Conservation (phyloP, 2,329 filamentous ascomycete genomes). For the Zymoseptoria tritici region DNA sequence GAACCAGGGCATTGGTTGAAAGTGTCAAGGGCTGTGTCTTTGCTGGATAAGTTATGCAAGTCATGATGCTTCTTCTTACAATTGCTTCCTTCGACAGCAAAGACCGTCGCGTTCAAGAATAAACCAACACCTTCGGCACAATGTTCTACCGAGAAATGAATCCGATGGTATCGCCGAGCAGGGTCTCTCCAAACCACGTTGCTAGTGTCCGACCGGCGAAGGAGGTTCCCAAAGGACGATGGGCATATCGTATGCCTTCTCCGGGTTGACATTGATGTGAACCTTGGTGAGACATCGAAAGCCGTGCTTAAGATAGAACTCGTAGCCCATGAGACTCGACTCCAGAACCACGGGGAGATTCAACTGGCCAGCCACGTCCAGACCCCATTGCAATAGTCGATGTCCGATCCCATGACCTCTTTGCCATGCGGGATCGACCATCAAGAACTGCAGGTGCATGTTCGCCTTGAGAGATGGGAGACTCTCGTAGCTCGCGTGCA, state of each 20-base stretch:
- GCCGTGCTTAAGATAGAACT: constrained; percentile 17
- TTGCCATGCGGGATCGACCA: constrained; percentile 14
- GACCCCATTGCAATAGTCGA: constrained; percentile 14
- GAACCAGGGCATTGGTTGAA: background rate
- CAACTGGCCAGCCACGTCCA: constrained; percentile 7
- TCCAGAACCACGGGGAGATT: constrained; percentile 12
- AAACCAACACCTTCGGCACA: background rate
- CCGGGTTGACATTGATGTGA: constrained; percentile 12
- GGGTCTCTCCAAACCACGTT: background rate
- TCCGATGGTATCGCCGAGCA: background rate
- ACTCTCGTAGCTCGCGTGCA: constrained; percentile 8
- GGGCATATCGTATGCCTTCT: constrained; percentile 16
- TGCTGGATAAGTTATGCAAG: background rate
- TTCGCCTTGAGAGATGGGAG: constrained; percentile 6
- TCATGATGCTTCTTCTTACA: background rate
- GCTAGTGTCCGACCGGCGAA: background rate
- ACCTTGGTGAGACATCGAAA: constrained; percentile 10
- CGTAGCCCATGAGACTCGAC: constrained; percentile 12
- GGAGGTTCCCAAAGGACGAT: constrained; percentile 12
- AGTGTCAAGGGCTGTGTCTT: background rate
- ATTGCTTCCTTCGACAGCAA: background rate
- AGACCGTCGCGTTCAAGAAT: background rate
- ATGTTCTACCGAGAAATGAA: background rate
- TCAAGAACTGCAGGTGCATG: constrained; percentile 15
- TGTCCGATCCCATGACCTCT: constrained; percentile 11